Percentiles rank a stretch among this genome's conserved stretches.
These are phyloP conservation scores for Liquidambar formosana DNA, from an alignment of 164 flowering plant genomes.

Conservation along the genomic window DNA sequence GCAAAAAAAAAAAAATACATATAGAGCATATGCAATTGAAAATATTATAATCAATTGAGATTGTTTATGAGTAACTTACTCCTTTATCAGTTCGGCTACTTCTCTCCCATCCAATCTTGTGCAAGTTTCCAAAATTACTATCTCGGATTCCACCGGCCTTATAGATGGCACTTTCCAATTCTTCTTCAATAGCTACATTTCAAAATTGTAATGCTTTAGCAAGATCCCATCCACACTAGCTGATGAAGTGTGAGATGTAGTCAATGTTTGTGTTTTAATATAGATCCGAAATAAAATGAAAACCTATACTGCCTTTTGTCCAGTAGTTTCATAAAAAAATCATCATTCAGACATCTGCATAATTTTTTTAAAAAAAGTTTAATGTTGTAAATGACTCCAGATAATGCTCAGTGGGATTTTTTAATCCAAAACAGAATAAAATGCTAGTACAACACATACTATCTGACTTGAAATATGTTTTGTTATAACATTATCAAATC, in stretches of 20 bases:
- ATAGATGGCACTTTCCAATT: slow-evolving; percentile 73
- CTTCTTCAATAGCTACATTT: slow-evolving; percentile 78
- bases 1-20: neutral
- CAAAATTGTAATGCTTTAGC: slow-evolving; percentile 27
- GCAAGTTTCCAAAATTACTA: slow-evolving; percentile 74
- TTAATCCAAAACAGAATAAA: no score
- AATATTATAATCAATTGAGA: neutral
- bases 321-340: neutral
- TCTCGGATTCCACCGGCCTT: slow-evolving; percentile 89
- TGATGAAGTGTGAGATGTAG: slow-evolving; percentile 9
- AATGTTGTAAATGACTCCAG: no score
- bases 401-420: no score
- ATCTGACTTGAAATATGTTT: no score
- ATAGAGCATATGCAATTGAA: neutral
- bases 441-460: no score
- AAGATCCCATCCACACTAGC: slow-evolving; percentile 11
- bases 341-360: neutral
- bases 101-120: slow-evolving; percentile 86
- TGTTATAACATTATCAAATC: no score
- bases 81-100: slow-evolving; percentile 99
- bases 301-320: neutral
- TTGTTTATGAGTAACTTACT: slow-evolving; percentile 37
- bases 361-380: neutral
- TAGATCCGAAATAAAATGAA: neutral
- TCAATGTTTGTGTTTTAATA: neutral